Conservation (phyloP, 2,329 filamentous ascomycete species). For the Alternaria solani region DNA sequence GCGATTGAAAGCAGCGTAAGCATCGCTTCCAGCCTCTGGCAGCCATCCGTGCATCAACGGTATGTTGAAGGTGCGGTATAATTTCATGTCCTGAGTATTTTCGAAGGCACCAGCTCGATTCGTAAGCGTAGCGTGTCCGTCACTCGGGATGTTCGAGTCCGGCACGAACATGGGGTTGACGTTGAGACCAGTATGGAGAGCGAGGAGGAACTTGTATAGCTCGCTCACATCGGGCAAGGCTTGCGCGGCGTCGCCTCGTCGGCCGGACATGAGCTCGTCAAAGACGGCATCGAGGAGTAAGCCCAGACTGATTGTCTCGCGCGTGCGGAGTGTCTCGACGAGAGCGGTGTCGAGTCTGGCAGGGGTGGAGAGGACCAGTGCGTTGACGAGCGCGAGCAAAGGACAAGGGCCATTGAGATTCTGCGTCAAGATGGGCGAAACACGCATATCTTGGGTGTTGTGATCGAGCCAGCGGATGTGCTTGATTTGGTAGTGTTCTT, state of each 20-base stretch:
- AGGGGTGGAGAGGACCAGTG: conserved; percentile 82
- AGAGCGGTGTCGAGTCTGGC: conserved; percentile 72
- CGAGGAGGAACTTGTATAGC: conserved; percentile 85
- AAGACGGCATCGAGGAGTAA: conserved; percentile 88
- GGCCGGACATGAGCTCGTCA: conserved; percentile 86
- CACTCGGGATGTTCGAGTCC: conserved; percentile 50
- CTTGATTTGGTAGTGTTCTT: conserved; percentile 91
- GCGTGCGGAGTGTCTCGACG: conserved; percentile 76
- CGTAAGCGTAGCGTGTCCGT: conserved; percentile 41
- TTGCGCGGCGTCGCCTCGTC: conserved; percentile 69
- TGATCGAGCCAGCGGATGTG: conserved; percentile 85
- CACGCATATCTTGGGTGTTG: conserved; percentile 67
- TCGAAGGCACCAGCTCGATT: conserved; percentile 78
- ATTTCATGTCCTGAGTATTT: conserved; percentile 83
- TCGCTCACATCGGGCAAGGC: conserved; percentile 86
- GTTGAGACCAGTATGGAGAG: conserved; percentile 95
- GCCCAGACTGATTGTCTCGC: conserved; percentile 88
- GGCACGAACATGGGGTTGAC: conserved; percentile 91
- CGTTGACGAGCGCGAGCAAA: conserved; percentile 90
- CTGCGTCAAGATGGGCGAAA: conserved; percentile 89
- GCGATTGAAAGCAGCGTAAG: conserved; percentile 73
- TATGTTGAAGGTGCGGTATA: conserved; percentile 89
- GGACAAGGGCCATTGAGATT: conserved; percentile 96
- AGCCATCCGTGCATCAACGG: conserved; percentile 95
- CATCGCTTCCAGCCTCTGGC: conserved; percentile 70